Percentiles rank a stretch among this genome's conserved stretches.
Evolutionary conservation across 1,139 yeast species (phyloP).

Genomic region (Suhomyces wounanorum): DNA sequence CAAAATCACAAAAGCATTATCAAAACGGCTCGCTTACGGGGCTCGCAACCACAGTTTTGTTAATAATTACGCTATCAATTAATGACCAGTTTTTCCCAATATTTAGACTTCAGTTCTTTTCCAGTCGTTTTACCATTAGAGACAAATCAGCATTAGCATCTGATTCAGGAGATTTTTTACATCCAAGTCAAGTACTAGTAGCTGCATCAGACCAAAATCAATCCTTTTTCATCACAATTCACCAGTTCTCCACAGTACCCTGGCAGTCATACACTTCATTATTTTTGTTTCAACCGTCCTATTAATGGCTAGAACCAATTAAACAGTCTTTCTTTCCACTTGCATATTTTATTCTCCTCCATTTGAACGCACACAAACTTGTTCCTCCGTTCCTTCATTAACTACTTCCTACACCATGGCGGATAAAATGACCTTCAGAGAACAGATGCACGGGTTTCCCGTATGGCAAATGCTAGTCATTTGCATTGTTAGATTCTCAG

Average conservation of each 20-base stretch:
- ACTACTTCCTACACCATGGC: not conserved
- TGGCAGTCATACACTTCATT: no score
- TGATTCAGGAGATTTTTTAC: not conserved
- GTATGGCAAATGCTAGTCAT: constrained; percentile 36
- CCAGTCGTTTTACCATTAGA: not conserved
- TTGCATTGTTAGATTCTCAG: constrained; percentile 37
- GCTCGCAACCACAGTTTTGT: not conserved
- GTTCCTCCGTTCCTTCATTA: no score
- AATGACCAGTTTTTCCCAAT: not conserved
- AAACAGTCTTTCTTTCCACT: no score
- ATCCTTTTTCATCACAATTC: no score
- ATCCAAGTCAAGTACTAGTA: not conserved
- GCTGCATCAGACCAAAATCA: no score
- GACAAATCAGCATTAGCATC: not conserved
- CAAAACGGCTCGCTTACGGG: not conserved
- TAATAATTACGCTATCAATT: not conserved
- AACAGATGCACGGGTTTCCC: constrained; percentile 37
- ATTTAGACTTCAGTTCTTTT: not conserved
- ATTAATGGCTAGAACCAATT: no score
- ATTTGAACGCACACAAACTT: no score
- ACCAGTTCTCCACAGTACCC: no score
- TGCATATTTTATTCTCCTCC: no score
- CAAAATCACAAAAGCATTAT: not conserved
- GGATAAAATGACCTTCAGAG: constrained; percentile 17
- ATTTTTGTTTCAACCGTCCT: no score